Evolutionary conservation across 2,329 filamentous ascomycete species (phyloP).

Genomic region (Pseudocercospora fuligena): DNA sequence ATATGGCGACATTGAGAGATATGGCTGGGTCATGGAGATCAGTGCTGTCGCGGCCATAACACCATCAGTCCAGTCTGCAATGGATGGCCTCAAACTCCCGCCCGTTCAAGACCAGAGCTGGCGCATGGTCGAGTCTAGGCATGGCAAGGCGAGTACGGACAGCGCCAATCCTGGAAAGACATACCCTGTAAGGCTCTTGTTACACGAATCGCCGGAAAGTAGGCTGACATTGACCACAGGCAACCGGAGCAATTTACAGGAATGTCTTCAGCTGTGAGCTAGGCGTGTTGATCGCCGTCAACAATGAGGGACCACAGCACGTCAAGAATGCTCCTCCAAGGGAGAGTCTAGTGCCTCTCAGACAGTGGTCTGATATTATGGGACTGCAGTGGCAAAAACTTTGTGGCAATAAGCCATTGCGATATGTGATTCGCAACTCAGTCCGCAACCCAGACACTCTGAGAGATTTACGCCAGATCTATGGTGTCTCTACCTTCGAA

Average conservation of each 20-base stretch:
- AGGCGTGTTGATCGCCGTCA: background rate
- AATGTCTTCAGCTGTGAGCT: constrained; percentile 1
- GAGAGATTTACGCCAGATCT: background rate
- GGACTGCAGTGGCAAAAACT: background rate
- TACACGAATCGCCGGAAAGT: background rate
- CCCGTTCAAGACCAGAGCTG: background rate
- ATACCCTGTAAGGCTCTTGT: background rate
- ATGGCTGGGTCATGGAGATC: background rate
- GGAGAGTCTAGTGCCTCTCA: background rate
- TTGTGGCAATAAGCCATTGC: constrained; percentile 3
- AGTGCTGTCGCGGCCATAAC: background rate
- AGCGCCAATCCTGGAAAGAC: background rate
- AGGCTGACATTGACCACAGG: background rate
- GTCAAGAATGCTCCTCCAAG: background rate
- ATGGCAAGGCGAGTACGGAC: background rate
- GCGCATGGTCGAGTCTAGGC: background rate
- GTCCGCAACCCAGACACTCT: background rate
- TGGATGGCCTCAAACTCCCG: background rate
- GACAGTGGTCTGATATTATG: background rate
- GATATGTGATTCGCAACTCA: background rate
- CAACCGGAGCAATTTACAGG: background rate
- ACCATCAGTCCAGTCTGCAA: background rate
- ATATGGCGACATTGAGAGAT: too few species aligned
- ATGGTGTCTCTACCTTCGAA: background rate
- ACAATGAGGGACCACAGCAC: background rate